Evolutionary conservation across 2,329 filamentous ascomycete species (phyloP), one percentile per base, ranked within the genome.

Genomic region (Simplicillium sp.): DNA sequence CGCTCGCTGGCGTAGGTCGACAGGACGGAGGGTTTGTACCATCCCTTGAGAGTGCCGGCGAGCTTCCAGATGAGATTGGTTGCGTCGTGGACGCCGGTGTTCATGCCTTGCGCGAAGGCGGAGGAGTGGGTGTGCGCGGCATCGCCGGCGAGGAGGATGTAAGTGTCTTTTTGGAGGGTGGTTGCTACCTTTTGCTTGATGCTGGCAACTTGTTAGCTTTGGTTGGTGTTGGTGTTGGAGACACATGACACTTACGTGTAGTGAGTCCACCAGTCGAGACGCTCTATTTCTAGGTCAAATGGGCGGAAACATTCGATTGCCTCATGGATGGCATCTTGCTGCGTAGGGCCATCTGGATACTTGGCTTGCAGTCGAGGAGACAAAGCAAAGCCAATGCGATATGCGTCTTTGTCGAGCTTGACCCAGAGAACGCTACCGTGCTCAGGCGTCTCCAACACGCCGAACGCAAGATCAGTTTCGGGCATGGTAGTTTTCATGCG

Each of bases 391-490:
- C 73, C 73, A 33, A 77, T 72, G 6, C 73, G 62, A 1, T 70
- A 73, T 0, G 64, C 66, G 3, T 69, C 71, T 42, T 70, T 67
- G 48, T 77, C 73, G 0, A 76, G 55, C 3, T 67, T 64, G 3
- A 65, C 70, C 71, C 71, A 77, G 0, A 77, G 57, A 0, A 77
- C 68, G 42, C 75, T 75, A 3, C 72, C 71, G 47, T 75, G 71
- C 0, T 66, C 70, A 0, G 62, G 62, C 17, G 60, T 67, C 48
- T 76, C 71, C 36, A 75, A 69, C 0, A 69, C 61, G 18, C 31
- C 70, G 66, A 0, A 42, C 33, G 31, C 25, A 12, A 34, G 29
- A 16, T 40, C 36, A 17, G 29, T 32, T 11, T 14, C 42, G 14
- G 72, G 71, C 49, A 75, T 54, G 43, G 70, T 61, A 1, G 68